These are phyloP conservation scores for Ettlia oleoabundans DNA, from an alignment of 139 green algal genomes.

Conservation along the genomic window DNA sequence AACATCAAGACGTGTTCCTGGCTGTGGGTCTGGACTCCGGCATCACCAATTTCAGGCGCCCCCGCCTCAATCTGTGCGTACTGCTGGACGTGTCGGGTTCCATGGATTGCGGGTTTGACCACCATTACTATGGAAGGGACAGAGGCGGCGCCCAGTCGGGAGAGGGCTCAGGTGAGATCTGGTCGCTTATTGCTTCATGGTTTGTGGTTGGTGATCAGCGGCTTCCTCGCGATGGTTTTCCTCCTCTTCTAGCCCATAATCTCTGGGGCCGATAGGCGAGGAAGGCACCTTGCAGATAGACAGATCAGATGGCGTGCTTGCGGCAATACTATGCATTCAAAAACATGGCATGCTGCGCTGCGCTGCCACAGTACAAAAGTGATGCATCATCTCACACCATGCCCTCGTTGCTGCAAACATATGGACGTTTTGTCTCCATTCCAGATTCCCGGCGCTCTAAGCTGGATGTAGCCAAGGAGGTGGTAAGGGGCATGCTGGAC, in stretches of 20 bases:
- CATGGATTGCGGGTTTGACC: slow-evolving; percentile 32
- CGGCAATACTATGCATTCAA: no score
- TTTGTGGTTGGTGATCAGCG: no score
- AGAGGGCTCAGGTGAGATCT: not conserved
- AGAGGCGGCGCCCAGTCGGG: not conserved
- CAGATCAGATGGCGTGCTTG: no score
- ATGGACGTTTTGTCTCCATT: not conserved
- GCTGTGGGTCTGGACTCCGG: slow-evolving; percentile 42
- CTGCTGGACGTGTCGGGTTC: slow-evolving; percentile 37
- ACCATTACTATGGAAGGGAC: slow-evolving; percentile 35
- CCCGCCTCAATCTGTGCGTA: slow-evolving; percentile 33
- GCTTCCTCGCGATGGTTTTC: no score
- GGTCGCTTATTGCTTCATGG: no score
- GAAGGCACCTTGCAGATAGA: no score
- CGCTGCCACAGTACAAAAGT: no score
- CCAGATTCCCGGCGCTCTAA: slow-evolving; percentile 15
- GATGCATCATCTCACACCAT: no score
- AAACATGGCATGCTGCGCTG: no score
- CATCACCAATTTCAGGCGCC: slow-evolving; percentile 9
- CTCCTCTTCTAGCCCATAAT: no score
- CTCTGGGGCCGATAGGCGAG: no score
- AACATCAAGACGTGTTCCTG: slow-evolving; percentile 14
- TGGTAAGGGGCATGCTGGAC: slow-evolving; percentile 30
- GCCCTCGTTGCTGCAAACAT: not conserved
- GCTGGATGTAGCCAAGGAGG: slow-evolving; percentile 44